Evolutionary conservation across 1,284 basidiomycete genomes (phyloP).

Genomic region (Ceratobasidium theobromae): DNA sequence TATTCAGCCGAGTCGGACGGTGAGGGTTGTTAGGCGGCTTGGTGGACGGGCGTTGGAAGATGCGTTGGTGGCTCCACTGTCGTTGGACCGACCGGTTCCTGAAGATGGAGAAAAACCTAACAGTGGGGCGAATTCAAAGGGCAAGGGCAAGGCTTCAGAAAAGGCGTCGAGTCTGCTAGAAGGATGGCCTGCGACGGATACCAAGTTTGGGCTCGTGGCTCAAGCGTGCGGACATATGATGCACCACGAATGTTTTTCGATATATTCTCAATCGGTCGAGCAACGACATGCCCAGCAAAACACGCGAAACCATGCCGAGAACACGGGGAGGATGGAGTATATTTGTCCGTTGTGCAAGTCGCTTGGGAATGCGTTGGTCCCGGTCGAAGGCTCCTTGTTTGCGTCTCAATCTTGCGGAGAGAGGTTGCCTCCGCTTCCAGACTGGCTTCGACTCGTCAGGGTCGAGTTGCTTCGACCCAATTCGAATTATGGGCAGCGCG

Average conservation of each 20-base stretch:
- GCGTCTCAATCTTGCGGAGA: slow-evolving; percentile 26
- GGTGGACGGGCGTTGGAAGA: slow-evolving; percentile 63
- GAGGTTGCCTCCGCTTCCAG: slow-evolving; percentile 56
- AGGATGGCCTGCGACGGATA: slow-evolving; percentile 40
- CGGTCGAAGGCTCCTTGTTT: slow-evolving; percentile 47
- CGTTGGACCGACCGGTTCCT: slow-evolving; percentile 63
- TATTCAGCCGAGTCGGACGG: slow-evolving; percentile 83
- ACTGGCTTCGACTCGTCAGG: slow-evolving; percentile 79
- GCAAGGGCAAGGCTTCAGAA: slow-evolving; percentile 23
- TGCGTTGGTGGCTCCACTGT: slow-evolving; percentile 62
- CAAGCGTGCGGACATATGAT: slow-evolving; percentile 97
- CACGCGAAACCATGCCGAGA: slow-evolving; percentile 93
- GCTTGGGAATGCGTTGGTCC: slow-evolving; percentile 91
- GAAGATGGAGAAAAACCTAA: background rate
- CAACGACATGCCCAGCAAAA: slow-evolving; percentile 88
- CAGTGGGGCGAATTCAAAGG: slow-evolving; percentile 9
- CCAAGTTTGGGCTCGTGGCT: slow-evolving; percentile 82
- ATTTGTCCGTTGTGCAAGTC: slow-evolving; percentile 99
- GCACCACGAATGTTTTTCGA: slow-evolving; percentile 93
- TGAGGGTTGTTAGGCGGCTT: slow-evolving; percentile 60
- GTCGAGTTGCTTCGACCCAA: slow-evolving; percentile 74
- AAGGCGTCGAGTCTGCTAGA: background rate
- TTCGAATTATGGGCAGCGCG: slow-evolving; percentile 53
- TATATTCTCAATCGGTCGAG: slow-evolving; percentile 85
- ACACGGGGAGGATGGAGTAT: slow-evolving; percentile 88